A percentile compares a stretch with the other conserved stretches of the same genome.
These are phyloP conservation scores for Crithidia mellificae DNA, from an alignment of 208 protist species.

Conservation along the genomic window DNA sequence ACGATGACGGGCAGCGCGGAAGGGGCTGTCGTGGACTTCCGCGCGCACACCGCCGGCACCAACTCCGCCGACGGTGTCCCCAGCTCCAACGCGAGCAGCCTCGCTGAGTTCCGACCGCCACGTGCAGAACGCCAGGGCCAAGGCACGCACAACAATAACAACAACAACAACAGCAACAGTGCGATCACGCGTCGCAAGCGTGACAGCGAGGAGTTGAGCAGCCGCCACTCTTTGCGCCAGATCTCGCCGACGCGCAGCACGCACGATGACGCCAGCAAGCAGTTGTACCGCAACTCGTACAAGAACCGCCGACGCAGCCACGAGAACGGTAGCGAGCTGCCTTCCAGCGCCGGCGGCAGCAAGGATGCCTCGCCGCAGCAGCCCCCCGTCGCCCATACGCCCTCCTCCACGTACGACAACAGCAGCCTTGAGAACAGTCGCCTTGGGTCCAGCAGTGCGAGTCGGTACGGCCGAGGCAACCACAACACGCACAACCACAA, in stretches of 20 bases:
- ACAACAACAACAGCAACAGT: constrained; percentile 12
- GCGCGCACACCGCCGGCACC: neutral
- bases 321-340: constrained; percentile 7
- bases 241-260: constrained; percentile 15
- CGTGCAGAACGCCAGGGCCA: constrained; percentile 1
- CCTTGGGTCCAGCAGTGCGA: constrained; percentile 2
- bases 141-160: neutral
- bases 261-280: constrained; percentile 21
- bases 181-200: constrained; percentile 11
- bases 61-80: constrained; percentile 11
- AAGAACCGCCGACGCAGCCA: constrained; percentile 28
- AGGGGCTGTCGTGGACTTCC: constrained; percentile 8
- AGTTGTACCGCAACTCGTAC: constrained; percentile 27
- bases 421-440: constrained; percentile 22
- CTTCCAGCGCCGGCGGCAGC: constrained; percentile 15
- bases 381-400: constrained; percentile 10
- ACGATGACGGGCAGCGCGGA: neutral
- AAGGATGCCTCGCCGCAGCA: constrained; percentile 19
- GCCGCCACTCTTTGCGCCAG: constrained; percentile 12
- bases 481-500: constrained; percentile 1
- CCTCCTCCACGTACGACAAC: constrained; percentile 15
- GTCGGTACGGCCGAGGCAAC: constrained; percentile 3
- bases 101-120: constrained; percentile 14
- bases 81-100: constrained; percentile 27
- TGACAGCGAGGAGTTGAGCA: constrained; percentile 22